Base-by-base conservation (phyloP, 2,329 filamentous ascomycete species). In the Sporothrix dimorphospora region DNA sequence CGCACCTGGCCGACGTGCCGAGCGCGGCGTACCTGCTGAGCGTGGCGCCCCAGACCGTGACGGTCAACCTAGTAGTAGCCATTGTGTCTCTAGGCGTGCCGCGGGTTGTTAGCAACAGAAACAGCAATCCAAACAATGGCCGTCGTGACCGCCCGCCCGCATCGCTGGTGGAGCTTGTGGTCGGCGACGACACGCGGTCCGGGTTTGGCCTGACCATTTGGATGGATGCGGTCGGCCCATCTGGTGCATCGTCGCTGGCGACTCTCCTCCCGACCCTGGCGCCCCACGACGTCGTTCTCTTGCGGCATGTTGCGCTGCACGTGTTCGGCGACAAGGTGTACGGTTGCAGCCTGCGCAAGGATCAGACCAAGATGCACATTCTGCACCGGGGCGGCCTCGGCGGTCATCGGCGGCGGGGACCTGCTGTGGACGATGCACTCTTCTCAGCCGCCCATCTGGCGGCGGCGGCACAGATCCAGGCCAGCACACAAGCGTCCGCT, bases 201-300 rank as follows among this genome's bases (percentile, higher is more conserved):
- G 92, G 91, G 2, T 97, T 98, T 81, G 89, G 86, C 38, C 85
- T 98, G 71, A 94, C 92, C 2, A 94, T 97, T 79, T 98, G 95
- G 95, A 83, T 97, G 1, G 65, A 71, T 19, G 63, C 16, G 3
- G 51, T 75, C 75, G 49, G 75, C 47, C 14, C 19, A 21, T 38
- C 66, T 1, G 21, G 70, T 3, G 75, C 83, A 77, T 53, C 79
- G 83, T 73, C 80, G 3, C 71, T 70, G 16, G 65, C 73, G 12
- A 78, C 78, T 40, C 75, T 77, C 2, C 76, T 87, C 11, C 79
- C 82, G 1, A 80, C 78, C 0, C 81, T 97, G 42, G 85, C 90
- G 61, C 82, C 89, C 0, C 91, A 91, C 76, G 94, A 98, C 78
- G 88, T 97, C 1, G 84, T 98, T 5, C 84, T 97, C 16, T 79